Base-by-base conservation (phyloP, 176 grass and related monocot genomes). In the Bothriochloa decipiens region DNA sequence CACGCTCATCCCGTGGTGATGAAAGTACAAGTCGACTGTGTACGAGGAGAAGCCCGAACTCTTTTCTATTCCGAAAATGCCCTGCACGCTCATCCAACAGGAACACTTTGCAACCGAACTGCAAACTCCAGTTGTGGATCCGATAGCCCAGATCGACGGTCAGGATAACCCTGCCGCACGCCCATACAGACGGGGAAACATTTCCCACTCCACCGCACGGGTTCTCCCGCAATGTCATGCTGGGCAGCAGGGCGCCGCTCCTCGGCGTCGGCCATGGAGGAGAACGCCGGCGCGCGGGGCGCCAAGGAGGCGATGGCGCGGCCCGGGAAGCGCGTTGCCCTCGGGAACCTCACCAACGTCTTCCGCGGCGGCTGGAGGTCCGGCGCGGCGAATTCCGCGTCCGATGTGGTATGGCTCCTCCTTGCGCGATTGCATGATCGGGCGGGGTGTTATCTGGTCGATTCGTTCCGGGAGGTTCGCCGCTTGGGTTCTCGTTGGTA, bases 321-420 rank as follows among this genome's bases (percentile, higher is more conserved):
- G 77, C 70, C 55, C 0, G 43, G 58, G 17, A 81, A 52, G 64
- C 82, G 82, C 63, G 27, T 64, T 23, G 77, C 82, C 50, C 77
- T 89, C 17, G 40, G 77, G 26, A 62, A 89, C 40, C 70, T 89
- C 52, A 89, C 71, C 52, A 89, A 89, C 63, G n/a, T 89, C 52
- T 43, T 52, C 87, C 40, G 77, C 50, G 32, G 40, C 82, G 3
- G 82, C 71, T 42, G 64, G 52, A 85, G 65, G 71, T 65, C 50
- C 41, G 40, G 13, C 40, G 62, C 78, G 8, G 70, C 61, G 36
- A 42, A 47, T 40, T 55, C 37, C 68, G 40, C 28, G 22, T 37
- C 77, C 63, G 23, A 76, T 15, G 77, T 29, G 87, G 87, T 89
- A 89, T 4, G 82, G 50, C 29, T 69, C 32, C 29, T 76, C 37